Evolutionary conservation across 305 asterid genomes (phyloP).

Genomic region (Fraxinus latifolia): DNA sequence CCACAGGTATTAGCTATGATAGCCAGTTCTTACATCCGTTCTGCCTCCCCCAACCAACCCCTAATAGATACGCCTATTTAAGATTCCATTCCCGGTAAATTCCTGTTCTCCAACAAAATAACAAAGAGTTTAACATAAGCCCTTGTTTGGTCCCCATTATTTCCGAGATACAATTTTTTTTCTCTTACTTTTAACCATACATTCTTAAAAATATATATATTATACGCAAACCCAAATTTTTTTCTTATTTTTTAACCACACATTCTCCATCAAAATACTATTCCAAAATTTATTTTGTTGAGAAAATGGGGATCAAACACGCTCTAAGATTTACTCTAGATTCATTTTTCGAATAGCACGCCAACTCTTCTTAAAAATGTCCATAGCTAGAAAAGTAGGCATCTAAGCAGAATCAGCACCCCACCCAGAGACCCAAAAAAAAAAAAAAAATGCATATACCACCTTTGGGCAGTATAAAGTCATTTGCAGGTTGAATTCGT

Average conservation of each 20-base stretch:
- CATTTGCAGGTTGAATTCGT: background rate
- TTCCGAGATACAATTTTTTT: too few species aligned
- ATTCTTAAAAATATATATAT: too few species aligned
- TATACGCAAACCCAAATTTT: too few species aligned
- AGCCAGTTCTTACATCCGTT: background rate
- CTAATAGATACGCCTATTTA: background rate
- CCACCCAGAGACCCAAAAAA: background rate
- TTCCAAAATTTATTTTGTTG: too few species aligned
- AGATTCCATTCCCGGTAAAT: background rate
- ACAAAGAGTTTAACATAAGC: background rate
- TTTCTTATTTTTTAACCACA: too few species aligned
- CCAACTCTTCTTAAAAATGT: background rate
- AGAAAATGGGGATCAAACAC: background rate
- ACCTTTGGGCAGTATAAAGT: conserved; percentile 1
- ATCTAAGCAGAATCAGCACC: background rate
- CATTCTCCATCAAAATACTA: too few species aligned
- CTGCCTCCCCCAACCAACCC: background rate
- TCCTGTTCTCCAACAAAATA: background rate
- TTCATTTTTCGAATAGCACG: background rate
- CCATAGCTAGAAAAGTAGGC: background rate
- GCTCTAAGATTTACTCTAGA: background rate
- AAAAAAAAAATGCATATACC: background rate
- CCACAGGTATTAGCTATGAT: background rate
- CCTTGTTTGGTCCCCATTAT: background rate
- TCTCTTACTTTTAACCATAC: too few species aligned